Evolutionary conservation across 345 rosid species (phyloP).

Genomic region (Brassica nigra): DNA sequence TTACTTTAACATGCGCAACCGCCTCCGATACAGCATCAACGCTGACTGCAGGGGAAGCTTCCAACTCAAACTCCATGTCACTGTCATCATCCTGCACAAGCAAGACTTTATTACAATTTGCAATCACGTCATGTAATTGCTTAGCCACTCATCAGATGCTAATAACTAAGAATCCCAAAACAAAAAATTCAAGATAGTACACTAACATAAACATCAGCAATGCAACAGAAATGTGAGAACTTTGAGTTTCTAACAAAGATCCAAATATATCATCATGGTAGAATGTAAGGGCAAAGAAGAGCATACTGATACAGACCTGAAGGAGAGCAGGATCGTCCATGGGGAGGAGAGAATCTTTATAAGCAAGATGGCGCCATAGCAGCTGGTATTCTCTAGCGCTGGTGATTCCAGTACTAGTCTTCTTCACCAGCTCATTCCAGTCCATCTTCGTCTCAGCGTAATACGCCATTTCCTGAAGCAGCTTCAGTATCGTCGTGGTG

Average conservation of each 20-base stretch:
- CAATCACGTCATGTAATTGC: not conserved
- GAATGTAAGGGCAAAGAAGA: not conserved
- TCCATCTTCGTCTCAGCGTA: constrained; percentile 51
- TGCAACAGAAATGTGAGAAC: constrained; percentile 6
- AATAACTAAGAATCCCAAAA: not conserved
- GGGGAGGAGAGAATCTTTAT: constrained; percentile 53
- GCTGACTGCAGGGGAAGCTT: constrained; percentile 67
- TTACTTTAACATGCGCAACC: constrained; percentile 86
- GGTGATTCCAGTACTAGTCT: constrained; percentile 66
- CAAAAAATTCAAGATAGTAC: not conserved
- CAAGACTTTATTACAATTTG: not conserved
- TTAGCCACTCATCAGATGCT: not conserved
- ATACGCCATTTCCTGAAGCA: constrained; percentile 67
- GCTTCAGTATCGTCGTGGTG: constrained; percentile 52
- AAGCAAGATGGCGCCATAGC: constrained; percentile 96
- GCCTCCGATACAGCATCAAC: constrained; percentile 72
- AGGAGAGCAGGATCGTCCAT: constrained; percentile 57
- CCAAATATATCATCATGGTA: not conserved
- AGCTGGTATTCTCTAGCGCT: constrained; percentile 76
- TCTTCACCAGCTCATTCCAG: constrained; percentile 69
- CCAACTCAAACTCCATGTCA: constrained; percentile 88
- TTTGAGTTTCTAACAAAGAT: not conserved
- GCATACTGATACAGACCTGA: constrained; percentile 47
- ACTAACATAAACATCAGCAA: constrained; percentile 1
- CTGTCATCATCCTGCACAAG: constrained; percentile 84